Evolutionary conservation across 768 basidiomycete genomes (phyloP).

Genomic region (Pleurotus platypus): DNA sequence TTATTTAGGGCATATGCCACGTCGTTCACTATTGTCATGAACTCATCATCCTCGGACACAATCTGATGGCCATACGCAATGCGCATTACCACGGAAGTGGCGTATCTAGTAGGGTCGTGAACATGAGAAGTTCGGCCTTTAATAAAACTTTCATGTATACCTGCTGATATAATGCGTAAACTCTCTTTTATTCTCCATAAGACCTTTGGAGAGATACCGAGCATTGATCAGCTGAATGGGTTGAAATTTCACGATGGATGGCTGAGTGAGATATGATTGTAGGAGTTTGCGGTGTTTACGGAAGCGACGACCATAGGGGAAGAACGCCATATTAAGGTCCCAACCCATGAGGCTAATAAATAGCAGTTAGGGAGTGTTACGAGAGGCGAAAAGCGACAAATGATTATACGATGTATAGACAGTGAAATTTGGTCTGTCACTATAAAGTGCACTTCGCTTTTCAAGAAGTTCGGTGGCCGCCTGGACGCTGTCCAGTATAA

Average conservation of each 20-base stretch:
- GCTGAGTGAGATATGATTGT: constrained; percentile 17
- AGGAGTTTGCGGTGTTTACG: constrained; percentile 16
- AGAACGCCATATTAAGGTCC: constrained; percentile 14
- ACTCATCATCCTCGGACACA: constrained; percentile 17
- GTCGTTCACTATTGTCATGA: constrained; percentile 17
- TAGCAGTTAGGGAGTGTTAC: background rate
- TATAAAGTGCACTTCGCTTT: constrained; percentile 23
- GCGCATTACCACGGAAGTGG: constrained; percentile 18
- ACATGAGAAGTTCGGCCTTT: background rate
- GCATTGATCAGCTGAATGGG: constrained; percentile 27
- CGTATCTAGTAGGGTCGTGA: constrained; percentile 14
- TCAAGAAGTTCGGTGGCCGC: constrained; percentile 24
- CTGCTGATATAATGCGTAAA: constrained; percentile 3
- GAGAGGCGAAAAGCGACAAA: background rate
- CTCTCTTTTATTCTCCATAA: constrained; percentile 20
- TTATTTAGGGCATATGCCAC: constrained; percentile 8
- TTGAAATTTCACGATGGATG: constrained; percentile 18
- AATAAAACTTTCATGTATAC: background rate
- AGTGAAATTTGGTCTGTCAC: constrained; percentile 18
- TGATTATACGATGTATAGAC: constrained; percentile 15
- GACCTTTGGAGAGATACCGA: constrained; percentile 21
- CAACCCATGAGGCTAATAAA: constrained; percentile 8
- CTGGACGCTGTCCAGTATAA: constrained; percentile 20
- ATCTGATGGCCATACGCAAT: constrained; percentile 21
- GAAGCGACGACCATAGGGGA: constrained; percentile 19